Evolutionary conservation across 345 rosid genomes (phyloP).

Genomic region (Lenwebbia sp.): DNA sequence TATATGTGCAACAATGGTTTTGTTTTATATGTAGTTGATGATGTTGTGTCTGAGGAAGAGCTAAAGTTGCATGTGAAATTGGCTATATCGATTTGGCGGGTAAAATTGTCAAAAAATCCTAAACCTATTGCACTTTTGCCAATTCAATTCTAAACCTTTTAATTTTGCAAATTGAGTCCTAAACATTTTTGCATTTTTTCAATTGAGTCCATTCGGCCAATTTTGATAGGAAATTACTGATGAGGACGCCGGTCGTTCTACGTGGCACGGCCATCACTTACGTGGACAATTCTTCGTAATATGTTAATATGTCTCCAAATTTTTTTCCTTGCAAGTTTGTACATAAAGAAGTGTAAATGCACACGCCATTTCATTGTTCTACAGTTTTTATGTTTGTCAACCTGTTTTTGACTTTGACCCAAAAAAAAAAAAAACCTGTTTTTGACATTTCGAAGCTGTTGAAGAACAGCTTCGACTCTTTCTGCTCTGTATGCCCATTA

Average conservation of each 20-base stretch:
- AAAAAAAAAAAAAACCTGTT: no score
- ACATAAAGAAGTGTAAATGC: neutral
- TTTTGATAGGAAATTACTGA: no score
- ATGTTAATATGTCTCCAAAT: no score
- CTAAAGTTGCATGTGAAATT: neutral
- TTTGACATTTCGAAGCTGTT: constrained; percentile 43
- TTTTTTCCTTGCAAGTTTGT: neutral
- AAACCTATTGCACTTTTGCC: no score
- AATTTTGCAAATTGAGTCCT: no score
- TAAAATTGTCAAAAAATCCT: no score
- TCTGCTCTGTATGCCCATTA: constrained; percentile 53
- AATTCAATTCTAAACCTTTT: no score
- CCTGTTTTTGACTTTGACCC: constrained; percentile 69
- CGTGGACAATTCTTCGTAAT: no score
- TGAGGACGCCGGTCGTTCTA: no score
- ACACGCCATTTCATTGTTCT: neutral
- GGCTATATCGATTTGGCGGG: neutral
- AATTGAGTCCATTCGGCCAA: no score
- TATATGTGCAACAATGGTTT: neutral
- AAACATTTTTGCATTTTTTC: no score
- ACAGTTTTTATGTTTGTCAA: neutral
- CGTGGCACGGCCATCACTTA: no score
- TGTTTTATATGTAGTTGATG: neutral
- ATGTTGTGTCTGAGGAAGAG: neutral
- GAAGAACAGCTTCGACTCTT: constrained; percentile 51